phyloP scores from a whole-genome alignment of 192 early-diverging fungal species.

The Coemansia erecta region DNA sequence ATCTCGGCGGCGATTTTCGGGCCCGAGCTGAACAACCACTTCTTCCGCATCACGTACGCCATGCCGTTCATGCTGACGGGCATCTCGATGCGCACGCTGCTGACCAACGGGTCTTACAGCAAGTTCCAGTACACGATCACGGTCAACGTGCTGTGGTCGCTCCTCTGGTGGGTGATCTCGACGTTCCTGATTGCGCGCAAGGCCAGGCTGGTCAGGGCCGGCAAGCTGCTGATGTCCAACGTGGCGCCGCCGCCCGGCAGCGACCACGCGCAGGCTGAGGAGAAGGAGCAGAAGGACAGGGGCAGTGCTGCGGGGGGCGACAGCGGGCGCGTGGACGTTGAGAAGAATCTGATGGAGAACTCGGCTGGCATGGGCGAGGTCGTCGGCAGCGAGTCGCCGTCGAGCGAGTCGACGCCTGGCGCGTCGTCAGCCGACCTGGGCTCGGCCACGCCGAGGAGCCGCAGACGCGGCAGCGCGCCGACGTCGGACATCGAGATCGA shows the following conservation, averaged over 20 bases:
- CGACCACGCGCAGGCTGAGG: neutral
- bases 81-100: conserved; percentile 28
- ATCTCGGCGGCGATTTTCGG: conserved; percentile 45
- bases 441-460: neutral
- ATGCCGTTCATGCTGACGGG: conserved; percentile 37
- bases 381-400: neutral
- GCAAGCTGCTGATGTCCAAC: conserved; percentile 39
- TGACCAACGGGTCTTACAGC: conserved; percentile 37
- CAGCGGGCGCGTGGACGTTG: neutral
- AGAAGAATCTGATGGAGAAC: too few relatives aligned
- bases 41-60: conserved; percentile 48
- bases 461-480: neutral
- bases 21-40: conserved; percentile 45
- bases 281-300: neutral
- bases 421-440: neutral
- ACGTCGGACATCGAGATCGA: conserved; percentile 42
- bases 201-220: conserved; percentile 36
- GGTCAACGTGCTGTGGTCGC: conserved; percentile 24
- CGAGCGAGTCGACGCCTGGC: neutral
- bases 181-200: conserved; percentile 48
- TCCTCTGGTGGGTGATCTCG: conserved; percentile 45
- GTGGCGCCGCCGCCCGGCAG: conserved; percentile 25
- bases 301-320: neutral
- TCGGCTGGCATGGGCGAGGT: too few relatives aligned
- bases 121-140: conserved; percentile 30